Conservation (phyloP, 2,329 filamentous ascomycete species). For the Alternaria atra region DNA sequence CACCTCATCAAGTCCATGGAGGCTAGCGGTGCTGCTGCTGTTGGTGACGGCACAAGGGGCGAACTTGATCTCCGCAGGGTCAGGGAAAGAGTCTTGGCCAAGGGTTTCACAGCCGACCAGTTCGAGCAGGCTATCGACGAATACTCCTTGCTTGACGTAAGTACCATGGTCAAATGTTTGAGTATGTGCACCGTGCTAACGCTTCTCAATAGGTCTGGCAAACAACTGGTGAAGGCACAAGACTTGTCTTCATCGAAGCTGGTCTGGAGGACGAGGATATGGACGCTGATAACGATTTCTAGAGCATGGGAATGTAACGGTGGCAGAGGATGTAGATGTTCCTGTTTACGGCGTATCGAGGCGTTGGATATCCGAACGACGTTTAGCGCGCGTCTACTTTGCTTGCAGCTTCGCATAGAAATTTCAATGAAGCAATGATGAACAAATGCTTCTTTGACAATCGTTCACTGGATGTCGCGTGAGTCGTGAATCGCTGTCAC, state of each 20-base stretch:
- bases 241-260: slow-evolving; percentile 64
- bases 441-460: not conserved
- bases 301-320: slow-evolving; percentile 20
- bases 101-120: slow-evolving; percentile 96
- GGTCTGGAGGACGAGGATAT: slow-evolving; percentile 58
- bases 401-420: slow-evolving; percentile 2
- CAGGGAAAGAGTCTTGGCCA: slow-evolving; percentile 89
- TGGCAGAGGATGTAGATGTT: slow-evolving; percentile 22
- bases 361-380: slow-evolving; percentile 33
- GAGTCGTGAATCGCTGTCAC: slow-evolving; percentile 3
- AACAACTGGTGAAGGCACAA: slow-evolving; percentile 63
- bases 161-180: slow-evolving; percentile 47
- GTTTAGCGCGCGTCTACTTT: slow-evolving; percentile 15
- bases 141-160: slow-evolving; percentile 88
- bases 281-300: slow-evolving; percentile 51
- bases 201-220: slow-evolving; percentile 59
- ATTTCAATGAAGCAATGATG: slow-evolving; percentile 14
- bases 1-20: slow-evolving; percentile 90
- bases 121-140: slow-evolving; percentile 87
- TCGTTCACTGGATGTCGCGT: slow-evolving; percentile 1
- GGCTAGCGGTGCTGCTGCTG: slow-evolving; percentile 81
- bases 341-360: slow-evolving; percentile 34
- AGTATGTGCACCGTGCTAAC: slow-evolving; percentile 39
- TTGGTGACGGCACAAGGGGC: slow-evolving; percentile 74
- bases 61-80: slow-evolving; percentile 90